Conservation (phyloP, 225 moss, liverwort and hornwort species). For the Neckera pumila region DNA sequence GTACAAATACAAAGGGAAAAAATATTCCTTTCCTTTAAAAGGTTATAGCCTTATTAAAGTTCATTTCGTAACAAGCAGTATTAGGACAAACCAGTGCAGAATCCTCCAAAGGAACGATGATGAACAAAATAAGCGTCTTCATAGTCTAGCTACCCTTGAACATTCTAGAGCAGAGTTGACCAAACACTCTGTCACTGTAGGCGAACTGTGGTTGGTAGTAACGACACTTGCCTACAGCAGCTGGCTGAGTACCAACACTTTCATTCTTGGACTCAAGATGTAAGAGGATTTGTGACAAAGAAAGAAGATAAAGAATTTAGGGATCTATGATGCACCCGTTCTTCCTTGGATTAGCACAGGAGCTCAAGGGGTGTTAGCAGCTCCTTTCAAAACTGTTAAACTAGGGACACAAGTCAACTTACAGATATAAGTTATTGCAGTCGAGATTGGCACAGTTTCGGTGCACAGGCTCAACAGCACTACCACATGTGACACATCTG, state of each 20-base stretch:
- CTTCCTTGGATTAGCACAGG: background rate
- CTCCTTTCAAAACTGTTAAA: background rate
- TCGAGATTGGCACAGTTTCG: conserved; percentile 97
- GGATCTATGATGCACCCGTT: background rate
- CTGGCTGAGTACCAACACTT: background rate
- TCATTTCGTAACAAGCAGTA: background rate
- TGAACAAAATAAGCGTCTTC: background rate
- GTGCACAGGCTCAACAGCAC: conserved; percentile 67
- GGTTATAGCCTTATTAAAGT: background rate
- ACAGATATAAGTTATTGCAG: conserved; percentile 90
- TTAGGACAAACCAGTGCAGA: background rate
- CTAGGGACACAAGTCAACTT: background rate
- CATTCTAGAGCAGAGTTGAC: background rate
- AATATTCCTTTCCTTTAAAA: background rate
- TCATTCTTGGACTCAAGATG: background rate
- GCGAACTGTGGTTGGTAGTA: background rate
- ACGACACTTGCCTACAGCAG: background rate
- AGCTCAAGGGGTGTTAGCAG: background rate
- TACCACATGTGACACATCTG: conserved; percentile 64
- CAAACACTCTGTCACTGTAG: background rate
- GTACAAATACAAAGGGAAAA: background rate
- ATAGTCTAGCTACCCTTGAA: background rate
- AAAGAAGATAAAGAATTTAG: background rate
- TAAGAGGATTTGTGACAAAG: background rate
- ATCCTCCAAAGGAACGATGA: background rate